Evolutionary conservation across 164 flowering plant genomes (phyloP).

Genomic region (Malania oleifera): DNA sequence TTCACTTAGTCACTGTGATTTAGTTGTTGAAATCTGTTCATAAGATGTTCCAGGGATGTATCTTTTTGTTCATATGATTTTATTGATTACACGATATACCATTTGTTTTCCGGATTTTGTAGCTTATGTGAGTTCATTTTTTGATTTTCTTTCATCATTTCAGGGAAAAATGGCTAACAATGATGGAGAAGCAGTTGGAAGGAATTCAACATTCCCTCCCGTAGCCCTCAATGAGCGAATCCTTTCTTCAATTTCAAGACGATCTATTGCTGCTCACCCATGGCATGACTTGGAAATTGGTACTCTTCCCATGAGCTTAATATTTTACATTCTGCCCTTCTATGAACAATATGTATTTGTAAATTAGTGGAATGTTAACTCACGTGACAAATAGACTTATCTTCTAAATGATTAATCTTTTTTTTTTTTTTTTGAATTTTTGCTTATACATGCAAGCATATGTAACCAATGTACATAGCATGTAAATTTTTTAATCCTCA

Average conservation of each 20-base stretch:
- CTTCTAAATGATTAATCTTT: too few relatives aligned
- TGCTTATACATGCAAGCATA: too few relatives aligned
- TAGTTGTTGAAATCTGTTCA: too few relatives aligned
- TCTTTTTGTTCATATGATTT: too few relatives aligned
- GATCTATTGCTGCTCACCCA: conserved; percentile 91
- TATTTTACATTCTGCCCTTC: not conserved
- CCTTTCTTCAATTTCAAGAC: conserved; percentile 69
- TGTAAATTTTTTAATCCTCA: too few relatives aligned
- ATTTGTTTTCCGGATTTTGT: not conserved
- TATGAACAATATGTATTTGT: not conserved
- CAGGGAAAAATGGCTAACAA: conserved; percentile 38
- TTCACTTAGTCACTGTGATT: too few relatives aligned
- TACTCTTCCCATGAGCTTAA: conserved; percentile 11
- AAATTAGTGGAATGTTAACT: too few relatives aligned
- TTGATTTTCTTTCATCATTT: not conserved
- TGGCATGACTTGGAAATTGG: conserved; percentile 98
- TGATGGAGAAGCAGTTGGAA: conserved; percentile 30
- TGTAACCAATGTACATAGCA: too few relatives aligned
- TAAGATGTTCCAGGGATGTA: too few relatives aligned
- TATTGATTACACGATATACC: too few relatives aligned
- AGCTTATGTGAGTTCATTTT: not conserved
- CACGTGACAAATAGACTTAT: too few relatives aligned
- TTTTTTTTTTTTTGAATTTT: not conserved
- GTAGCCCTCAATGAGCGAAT: conserved; percentile 71
- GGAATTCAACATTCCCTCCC: conserved; percentile 22